A percentile compares a stretch with the other conserved stretches of the same genome.
These are phyloP conservation scores for Ceraceosorus bombacis DNA, from an alignment of 1,284 basidiomycete species.

Conservation along the genomic window DNA sequence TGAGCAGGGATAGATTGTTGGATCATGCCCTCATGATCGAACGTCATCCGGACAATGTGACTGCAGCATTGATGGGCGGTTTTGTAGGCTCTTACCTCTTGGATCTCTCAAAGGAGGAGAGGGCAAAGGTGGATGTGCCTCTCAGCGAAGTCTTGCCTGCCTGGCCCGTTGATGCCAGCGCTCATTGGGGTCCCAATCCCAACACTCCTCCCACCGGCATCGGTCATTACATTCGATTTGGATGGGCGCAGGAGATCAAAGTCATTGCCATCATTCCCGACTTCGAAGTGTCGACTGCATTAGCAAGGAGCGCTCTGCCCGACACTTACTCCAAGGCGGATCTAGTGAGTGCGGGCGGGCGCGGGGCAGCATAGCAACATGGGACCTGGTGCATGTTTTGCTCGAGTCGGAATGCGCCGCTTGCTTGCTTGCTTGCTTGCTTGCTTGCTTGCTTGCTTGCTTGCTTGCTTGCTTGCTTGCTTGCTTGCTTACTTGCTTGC, in stretches of 20 bases:
- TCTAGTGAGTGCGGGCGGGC: conserved; percentile 65
- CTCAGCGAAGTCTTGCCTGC: conserved; percentile 94
- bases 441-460: neutral
- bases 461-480: no score
- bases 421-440: neutral
- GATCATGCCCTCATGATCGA: conserved; percentile 99
- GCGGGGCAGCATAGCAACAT: neutral
- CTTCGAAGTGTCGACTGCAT: conserved; percentile 94
- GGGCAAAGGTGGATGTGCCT: conserved; percentile 75
- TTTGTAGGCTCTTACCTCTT: conserved; percentile 96
- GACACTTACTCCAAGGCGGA: conserved; percentile 77
- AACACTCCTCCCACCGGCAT: conserved; percentile 82
- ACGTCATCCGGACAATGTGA: conserved; percentile 97
- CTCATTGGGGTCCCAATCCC: conserved; percentile 79
- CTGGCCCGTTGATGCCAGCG: conserved; percentile 84
- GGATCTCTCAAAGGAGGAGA: conserved; percentile 58
- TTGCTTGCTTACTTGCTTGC: no score
- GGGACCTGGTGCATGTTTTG: neutral
- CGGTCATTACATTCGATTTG: conserved; percentile 87
- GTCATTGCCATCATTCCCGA: conserved; percentile 90
- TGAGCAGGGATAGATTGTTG: conserved; percentile 67
- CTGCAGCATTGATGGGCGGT: conserved; percentile 89
- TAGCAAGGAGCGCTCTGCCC: conserved; percentile 81
- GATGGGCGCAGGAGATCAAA: conserved; percentile 77
- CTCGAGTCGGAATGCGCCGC: neutral